A percentile compares a stretch with the other conserved stretches of the same genome.
Conservation (phyloP, 2,329 filamentous ascomycete genomes). For the Penicillium sp. region DNA sequence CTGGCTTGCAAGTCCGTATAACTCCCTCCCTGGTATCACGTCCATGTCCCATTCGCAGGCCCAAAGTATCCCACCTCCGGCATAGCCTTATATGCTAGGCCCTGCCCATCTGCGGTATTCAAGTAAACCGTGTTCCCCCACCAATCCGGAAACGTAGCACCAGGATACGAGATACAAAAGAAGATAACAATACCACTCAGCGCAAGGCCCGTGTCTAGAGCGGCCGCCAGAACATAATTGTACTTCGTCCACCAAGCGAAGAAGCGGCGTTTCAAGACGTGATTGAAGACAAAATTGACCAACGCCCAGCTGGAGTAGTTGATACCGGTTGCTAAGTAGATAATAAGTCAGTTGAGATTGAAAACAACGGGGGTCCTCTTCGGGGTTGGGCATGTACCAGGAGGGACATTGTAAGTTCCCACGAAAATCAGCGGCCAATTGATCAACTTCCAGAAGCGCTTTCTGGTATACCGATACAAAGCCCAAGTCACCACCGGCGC, state of each 20-base stretch:
- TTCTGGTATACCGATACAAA: conserved; percentile 29
- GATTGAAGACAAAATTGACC: conserved; percentile 73
- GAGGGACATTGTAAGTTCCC: conserved; percentile 31
- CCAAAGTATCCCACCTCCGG: conserved; percentile 35
- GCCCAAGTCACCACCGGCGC: conserved; percentile 8
- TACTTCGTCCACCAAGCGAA: conserved; percentile 51
- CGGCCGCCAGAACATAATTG: conserved; percentile 47
- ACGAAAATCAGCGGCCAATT: conserved; percentile 38
- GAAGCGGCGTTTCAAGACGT: conserved; percentile 59
- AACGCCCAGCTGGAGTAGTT: conserved; percentile 41
- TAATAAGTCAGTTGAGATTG: background rate
- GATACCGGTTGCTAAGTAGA: conserved; percentile 32
- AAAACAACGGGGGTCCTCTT: background rate
- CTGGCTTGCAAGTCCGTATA: background rate
- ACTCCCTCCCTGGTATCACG: conserved; percentile 1
- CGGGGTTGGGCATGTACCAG: conserved; percentile 16
- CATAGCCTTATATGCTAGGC: conserved; percentile 31
- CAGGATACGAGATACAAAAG: conserved; percentile 37
- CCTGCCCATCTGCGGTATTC: conserved; percentile 35
- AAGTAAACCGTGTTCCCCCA: conserved; percentile 38
- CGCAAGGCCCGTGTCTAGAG: conserved; percentile 41
- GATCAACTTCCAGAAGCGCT: conserved; percentile 39
- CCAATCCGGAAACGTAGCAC: conserved; percentile 35
- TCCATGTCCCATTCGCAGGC: conserved; percentile 35
- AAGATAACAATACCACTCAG: conserved; percentile 40